Base-by-base conservation (phyloP, 345 rosid species). In the Moricandia arvensis region DNA sequence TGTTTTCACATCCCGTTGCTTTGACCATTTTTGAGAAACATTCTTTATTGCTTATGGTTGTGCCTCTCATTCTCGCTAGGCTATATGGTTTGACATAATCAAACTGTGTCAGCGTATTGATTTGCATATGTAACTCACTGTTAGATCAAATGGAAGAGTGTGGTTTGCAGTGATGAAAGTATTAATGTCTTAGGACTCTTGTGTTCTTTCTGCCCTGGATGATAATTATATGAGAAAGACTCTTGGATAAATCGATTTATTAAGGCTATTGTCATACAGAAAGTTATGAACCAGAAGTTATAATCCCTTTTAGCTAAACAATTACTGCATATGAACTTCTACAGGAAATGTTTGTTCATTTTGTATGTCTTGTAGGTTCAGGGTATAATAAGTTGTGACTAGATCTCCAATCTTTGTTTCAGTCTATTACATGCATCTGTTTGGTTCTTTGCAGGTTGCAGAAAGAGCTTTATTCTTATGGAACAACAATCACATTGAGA, bases 401-500 rank as follows among this genome's bases (percentile, higher is more conserved):
- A 69, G 69, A 60, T 33, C 27, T 38, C 57, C 35, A 54, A 7
- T 62, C 49, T 17, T 76, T 69, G 70, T 54, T 60, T 17, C 29
- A 30, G 75, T 63, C 2, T 41, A 3, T 63, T 13, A 63, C 26
- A 69, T 62, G 37, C 27, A 47, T 35, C 68, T 68, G 43, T 37
- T 6, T 80, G 33, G 55, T 9, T 68, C 70, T 38, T 38, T 64
- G 49, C 82, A 89, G 93, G 91, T 89, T 72, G 89, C 93, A 13
- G 93, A 89, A 79, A 80, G 91, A 82, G 91, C 93, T 60, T 77
- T 89, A 72, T 87, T 84, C 79, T 82, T 87, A 71, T 89, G 93
- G 93, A 87, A 87, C 84, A 87, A 89, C 54, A 86, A 87, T 68
- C 93, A 89, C 84, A 89, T 89, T 0, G 89, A 85, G 76, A 89